A percentile compares a stretch with the other conserved stretches of the same genome.
Conservation (phyloP, 805 yeast species). For the Suhomyces vadensis region DNA sequence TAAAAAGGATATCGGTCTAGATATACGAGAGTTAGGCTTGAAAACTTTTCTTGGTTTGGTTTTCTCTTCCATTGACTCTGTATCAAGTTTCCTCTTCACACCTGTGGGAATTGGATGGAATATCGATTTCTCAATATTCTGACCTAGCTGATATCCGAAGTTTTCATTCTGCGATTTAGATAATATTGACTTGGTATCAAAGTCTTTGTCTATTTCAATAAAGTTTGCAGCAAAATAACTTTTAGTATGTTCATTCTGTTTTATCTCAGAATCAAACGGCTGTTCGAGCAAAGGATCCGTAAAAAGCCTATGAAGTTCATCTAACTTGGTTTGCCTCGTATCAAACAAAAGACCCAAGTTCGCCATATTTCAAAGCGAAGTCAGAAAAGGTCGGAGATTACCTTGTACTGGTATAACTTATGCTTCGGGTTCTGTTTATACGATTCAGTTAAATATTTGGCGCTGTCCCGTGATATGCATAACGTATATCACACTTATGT, state of each 20-base stretch:
- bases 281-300: conserved; percentile 12
- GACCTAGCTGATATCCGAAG: not conserved
- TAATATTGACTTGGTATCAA: not conserved
- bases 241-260: not conserved
- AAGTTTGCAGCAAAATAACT: conserved; percentile 1
- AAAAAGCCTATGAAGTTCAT: conserved; percentile 22
- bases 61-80: not conserved
- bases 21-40: not conserved
- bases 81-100: not conserved
- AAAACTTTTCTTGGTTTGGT: not conserved
- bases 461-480: not conserved
- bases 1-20: conserved; percentile 2
- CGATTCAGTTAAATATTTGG: not conserved
- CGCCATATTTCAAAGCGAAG: not conserved
- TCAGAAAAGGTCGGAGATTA: no score
- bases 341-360: conserved; percentile 4
- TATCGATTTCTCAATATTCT: conserved; percentile 4
- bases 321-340: conserved; percentile 18
- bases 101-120: conserved; percentile 3
- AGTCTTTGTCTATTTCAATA: not conserved
- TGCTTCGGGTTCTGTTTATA: no score
- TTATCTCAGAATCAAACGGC: not conserved
- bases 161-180: not conserved
- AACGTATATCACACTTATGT: not conserved
- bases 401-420: no score